Base-by-base conservation (phyloP, 192 early-diverging fungal genomes). In the Coemansia sp. region DNA sequence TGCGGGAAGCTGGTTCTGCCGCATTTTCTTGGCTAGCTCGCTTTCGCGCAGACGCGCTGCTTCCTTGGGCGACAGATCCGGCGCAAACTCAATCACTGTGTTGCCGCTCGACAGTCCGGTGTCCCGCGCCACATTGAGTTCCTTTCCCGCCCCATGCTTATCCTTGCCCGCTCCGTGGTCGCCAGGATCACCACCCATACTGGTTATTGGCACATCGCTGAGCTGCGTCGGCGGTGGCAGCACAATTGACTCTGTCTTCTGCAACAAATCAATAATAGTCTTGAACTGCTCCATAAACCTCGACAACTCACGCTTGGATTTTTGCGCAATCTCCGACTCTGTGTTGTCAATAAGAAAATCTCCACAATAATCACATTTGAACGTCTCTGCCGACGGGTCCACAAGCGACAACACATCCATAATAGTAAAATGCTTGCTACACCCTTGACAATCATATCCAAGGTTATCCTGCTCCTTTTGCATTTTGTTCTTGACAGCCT, bases 1-100 rank as follows among this genome's bases (percentile, higher is more conserved):
- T 29, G 86, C 85, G 17, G 91, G 91, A 38, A 93, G 76, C 20
- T 87, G 89, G 62, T 93, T 93, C 69, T 91, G 90, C 48, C 85
- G 85, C 71, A 84, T 72, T 58, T 89, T 90, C 69, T 88, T 85
- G 50, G 86, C 86, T 0, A 87, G 82, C 59, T 90, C 90, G 2
- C 74, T 69, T 57, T 89, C 83, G 60, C 86, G 86, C n/a, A 84
- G 80, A 33, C 84, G 83, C 52, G 87, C 83, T 0, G 87, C 85
- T 48, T 89, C 88, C 55, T 89, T 88, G 18, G 74, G 42, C 14
- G 77, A 66, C 61, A 88, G 80, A 36, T 93, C 90, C 34, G 87
- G 85, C 57, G 87, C 86, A 72, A 93, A 87, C 34, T 85, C 90
- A 12, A 93, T 86, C 49, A 88, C 84, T 32, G 90, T 89, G 59